These are phyloP conservation scores for Zasmidium citrigriseum DNA, from an alignment of 2,329 filamentous ascomycete genomes.

Conservation along the genomic window DNA sequence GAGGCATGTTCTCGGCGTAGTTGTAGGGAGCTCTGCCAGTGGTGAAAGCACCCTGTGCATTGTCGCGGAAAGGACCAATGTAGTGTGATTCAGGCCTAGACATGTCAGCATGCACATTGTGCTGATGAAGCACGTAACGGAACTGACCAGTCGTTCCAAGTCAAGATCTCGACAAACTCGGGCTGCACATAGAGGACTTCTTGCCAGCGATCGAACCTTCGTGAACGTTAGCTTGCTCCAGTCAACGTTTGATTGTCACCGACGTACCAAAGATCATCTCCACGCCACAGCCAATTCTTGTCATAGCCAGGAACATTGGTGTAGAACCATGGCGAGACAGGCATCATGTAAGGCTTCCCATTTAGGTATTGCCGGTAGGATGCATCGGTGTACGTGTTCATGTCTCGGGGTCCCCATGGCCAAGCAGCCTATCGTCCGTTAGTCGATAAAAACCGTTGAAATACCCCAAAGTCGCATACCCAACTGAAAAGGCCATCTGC, in stretches of 20 bases:
- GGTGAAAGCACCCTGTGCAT: conserved; percentile 11
- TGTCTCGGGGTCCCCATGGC: conserved; percentile 53
- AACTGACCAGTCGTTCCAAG: conserved; percentile 60
- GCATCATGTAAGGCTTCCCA: conserved; percentile 53
- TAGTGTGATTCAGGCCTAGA: conserved; percentile 27
- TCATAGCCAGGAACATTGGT: conserved; percentile 58
- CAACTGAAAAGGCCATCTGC: conserved; percentile 54
- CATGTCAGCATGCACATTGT: background rate
- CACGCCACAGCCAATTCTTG: conserved; percentile 65
- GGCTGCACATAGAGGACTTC: conserved; percentile 54
- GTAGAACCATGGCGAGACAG: conserved; percentile 54
- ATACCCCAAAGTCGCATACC: no score
- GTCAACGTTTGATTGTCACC: no score
- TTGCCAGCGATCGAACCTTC: conserved; percentile 61
- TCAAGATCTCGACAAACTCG: conserved; percentile 56
- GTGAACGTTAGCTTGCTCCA: no score
- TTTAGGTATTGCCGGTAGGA: conserved; percentile 23
- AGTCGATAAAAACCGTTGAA: no score
- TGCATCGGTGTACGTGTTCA: conserved; percentile 48
- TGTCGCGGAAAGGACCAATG: conserved; percentile 38
- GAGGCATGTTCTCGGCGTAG: conserved; percentile 52
- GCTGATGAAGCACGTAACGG: no score
- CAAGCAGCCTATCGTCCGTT: conserved; percentile 55
- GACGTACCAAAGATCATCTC: conserved; percentile 64
- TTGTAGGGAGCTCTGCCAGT: conserved; percentile 44